Evolutionary conservation across 2,329 filamentous ascomycete genomes (phyloP).

Genomic region (Colletotrichum aenigma): DNA sequence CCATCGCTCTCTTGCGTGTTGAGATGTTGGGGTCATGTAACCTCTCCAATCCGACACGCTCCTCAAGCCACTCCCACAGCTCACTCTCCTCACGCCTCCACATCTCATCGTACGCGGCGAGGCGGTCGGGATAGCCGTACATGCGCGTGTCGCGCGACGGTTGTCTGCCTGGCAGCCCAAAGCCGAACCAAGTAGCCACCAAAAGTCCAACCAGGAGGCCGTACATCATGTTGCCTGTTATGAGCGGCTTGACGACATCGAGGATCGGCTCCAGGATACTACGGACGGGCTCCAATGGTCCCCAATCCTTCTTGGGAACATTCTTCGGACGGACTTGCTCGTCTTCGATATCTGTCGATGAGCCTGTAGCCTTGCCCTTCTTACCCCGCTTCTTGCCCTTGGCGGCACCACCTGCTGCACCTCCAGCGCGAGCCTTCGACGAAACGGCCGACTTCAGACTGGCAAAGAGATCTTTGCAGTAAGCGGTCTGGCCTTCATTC

Average conservation of each 20-base stretch:
- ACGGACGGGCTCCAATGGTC: conserved; percentile 79
- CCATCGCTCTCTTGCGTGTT: conserved; percentile 52
- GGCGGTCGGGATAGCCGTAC: conserved; percentile 63
- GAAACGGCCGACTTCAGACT: conserved; percentile 76
- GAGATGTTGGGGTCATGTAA: conserved; percentile 44
- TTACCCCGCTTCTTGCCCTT: conserved; percentile 69
- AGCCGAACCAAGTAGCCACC: conserved; percentile 75
- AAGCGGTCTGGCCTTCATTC: conserved; percentile 84
- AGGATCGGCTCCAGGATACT: conserved; percentile 71
- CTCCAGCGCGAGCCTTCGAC: conserved; percentile 60
- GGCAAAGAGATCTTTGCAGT: conserved; percentile 80
- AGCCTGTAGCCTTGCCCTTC: conserved; percentile 52
- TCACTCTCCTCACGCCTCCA: conserved; percentile 89
- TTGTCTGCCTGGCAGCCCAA: conserved; percentile 48
- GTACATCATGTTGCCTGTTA: conserved; percentile 80
- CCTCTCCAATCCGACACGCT: conserved; percentile 76
- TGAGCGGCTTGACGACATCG: conserved; percentile 71
- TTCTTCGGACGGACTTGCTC: conserved; percentile 44
- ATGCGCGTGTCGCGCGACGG: conserved; percentile 37
- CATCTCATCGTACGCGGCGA: conserved; percentile 89
- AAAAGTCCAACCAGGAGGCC: conserved; percentile 75
- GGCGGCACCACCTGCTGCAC: conserved; percentile 46
- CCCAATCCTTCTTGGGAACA: conserved; percentile 66
- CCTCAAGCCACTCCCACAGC: conserved; percentile 92
- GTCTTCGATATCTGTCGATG: conserved; percentile 44